Conservation (phyloP, 768 basidiomycete genomes). For the Suillus placidus region DNA sequence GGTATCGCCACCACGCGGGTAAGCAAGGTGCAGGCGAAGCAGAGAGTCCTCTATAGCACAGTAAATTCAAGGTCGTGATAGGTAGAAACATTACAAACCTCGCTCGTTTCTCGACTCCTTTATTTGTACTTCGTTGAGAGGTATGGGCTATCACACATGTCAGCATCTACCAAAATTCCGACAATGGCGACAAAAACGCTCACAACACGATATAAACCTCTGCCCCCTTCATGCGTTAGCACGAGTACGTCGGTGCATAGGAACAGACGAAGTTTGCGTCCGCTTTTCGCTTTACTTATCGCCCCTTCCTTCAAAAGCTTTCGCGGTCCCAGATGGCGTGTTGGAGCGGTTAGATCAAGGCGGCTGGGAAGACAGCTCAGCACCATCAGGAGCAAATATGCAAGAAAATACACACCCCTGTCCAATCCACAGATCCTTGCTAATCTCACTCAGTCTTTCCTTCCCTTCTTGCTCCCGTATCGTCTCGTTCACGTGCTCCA, state of each 20-base stretch:
- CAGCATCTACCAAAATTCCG: neutral
- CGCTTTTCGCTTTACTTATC: constrained; percentile 82
- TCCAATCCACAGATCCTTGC: constrained; percentile 85
- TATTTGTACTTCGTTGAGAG: constrained; percentile 66
- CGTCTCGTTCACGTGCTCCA: constrained; percentile 84
- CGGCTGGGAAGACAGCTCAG: constrained; percentile 46
- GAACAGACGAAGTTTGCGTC: constrained; percentile 73
- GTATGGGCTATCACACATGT: constrained; percentile 58
- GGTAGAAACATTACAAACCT: constrained; percentile 41
- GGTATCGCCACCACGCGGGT: constrained; percentile 74
- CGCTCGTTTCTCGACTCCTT: constrained; percentile 50
- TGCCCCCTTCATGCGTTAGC: constrained; percentile 71
- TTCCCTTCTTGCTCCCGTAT: constrained; percentile 82
- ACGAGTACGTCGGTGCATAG: constrained; percentile 91
- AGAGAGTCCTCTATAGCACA: constrained; percentile 57
- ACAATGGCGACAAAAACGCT: constrained; percentile 25
- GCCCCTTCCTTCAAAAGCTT: constrained; percentile 78
- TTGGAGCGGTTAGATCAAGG: constrained; percentile 89
- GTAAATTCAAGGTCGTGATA: neutral
- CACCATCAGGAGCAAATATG: neutral
- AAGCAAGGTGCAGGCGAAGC: constrained; percentile 67
- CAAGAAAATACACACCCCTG: constrained; percentile 59
- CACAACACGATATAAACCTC: constrained; percentile 83
- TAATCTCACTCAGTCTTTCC: constrained; percentile 74
- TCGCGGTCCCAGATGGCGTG: constrained; percentile 81